Conservation (phyloP, 2,329 filamentous ascomycete genomes). For the Colletotrichum liriopes region DNA sequence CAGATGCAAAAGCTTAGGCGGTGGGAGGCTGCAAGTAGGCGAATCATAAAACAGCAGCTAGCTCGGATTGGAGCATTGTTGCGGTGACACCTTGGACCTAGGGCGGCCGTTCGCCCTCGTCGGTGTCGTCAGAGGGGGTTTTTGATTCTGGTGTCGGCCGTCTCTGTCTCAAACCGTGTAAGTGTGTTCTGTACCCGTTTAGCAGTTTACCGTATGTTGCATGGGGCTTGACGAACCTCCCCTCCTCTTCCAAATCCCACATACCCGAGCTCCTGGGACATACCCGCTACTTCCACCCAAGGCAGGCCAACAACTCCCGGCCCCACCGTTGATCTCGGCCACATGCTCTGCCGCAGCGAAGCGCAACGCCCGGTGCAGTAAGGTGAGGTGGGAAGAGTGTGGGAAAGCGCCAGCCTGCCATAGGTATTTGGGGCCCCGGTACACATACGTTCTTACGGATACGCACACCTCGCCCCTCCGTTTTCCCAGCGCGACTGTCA, state of each 20-base stretch:
- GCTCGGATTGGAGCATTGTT: slow-evolving; percentile 18
- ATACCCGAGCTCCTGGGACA: not conserved
- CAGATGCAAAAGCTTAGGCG: not conserved
- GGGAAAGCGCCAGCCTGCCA: slow-evolving; percentile 14
- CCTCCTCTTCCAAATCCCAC: not conserved
- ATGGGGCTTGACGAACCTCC: not conserved
- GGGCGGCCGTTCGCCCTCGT: slow-evolving; percentile 22
- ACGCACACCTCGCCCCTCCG: not conserved
- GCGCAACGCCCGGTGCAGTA: not conserved
- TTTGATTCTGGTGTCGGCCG: not conserved
- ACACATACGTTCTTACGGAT: slow-evolving; percentile 8
- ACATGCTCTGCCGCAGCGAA: slow-evolving; percentile 16
- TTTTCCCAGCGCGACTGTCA: slow-evolving; percentile 5
- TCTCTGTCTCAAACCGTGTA: not conserved
- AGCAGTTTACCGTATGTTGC: not conserved
- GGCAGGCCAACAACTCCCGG: not conserved
- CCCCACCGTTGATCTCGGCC: slow-evolving; percentile 6
- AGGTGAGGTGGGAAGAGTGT: not conserved
- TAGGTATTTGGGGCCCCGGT: slow-evolving; percentile 6
- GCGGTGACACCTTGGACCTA: slow-evolving; percentile 10
- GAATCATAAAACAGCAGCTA: slow-evolving; percentile 12
- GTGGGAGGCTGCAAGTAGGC: not conserved
- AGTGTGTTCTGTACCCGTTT: not conserved
- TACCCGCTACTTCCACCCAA: not conserved
- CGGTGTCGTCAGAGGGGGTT: slow-evolving; percentile 11